Percentiles rank a stretch among this genome's conserved stretches.
Evolutionary conservation across 202 grass and related monocot species (phyloP).

Genomic region (Panicum virgatum): DNA sequence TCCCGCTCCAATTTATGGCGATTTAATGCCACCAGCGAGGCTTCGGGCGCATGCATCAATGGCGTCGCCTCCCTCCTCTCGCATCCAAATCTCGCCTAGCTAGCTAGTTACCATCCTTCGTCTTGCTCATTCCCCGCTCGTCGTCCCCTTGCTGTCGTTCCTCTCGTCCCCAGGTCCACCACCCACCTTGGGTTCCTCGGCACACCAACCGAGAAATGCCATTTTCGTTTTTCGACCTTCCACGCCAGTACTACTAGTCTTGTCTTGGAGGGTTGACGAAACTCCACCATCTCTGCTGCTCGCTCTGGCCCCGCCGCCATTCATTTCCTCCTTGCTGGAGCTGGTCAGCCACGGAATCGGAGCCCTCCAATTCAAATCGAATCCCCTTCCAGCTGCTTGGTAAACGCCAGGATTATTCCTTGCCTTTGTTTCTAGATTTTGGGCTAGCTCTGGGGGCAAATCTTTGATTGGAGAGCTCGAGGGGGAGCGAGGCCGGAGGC

Average conservation of each 20-base stretch:
- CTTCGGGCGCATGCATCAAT: slow-evolving; percentile 59
- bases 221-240: not conserved
- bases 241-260: not conserved
- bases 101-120: not conserved
- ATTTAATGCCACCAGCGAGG: slow-evolving; percentile 56
- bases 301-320: slow-evolving; percentile 32
- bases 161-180: not conserved
- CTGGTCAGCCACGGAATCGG: not conserved
- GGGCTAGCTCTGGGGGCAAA: not conserved
- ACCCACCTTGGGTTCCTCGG: slow-evolving; percentile 3
- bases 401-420: slow-evolving; percentile 3
- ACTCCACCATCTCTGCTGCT: not conserved
- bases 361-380: slow-evolving; percentile 37
- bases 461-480: not conserved
- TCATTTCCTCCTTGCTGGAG: not conserved
- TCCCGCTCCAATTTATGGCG: slow-evolving; percentile 48
- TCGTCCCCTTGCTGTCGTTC: not conserved
- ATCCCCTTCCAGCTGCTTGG: not conserved
- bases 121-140: not conserved
- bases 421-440: not conserved
- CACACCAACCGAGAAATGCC: slow-evolving; percentile 38
- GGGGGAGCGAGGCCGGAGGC: not conserved
- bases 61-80: slow-evolving; percentile 34
- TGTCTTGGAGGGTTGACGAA: slow-evolving; percentile 17
- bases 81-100: slow-evolving; percentile 27